A percentile compares a stretch with the other conserved stretches of the same genome.
phyloP scores from a whole-genome alignment of 805 yeast genomes.

The Suhomyces prunicola region DNA sequence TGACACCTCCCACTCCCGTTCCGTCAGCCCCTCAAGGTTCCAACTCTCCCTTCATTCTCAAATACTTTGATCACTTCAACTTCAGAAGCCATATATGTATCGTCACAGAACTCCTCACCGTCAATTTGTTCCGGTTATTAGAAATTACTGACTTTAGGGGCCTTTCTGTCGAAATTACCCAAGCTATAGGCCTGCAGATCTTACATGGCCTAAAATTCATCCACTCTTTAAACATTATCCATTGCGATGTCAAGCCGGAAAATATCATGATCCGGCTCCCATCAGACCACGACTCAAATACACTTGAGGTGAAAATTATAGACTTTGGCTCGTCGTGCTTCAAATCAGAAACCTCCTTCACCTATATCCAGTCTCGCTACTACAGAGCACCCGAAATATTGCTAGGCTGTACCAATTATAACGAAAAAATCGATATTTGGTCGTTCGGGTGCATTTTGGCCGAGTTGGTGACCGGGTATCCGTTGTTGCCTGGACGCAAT shows the following conservation, averaged over 20 bases:
- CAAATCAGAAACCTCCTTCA: conserved; percentile 40
- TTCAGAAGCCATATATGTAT: conserved; percentile 84
- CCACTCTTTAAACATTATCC: conserved; percentile 58
- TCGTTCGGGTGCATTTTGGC: conserved; percentile 42
- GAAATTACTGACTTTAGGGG: conserved; percentile 52
- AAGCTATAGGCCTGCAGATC: conserved; percentile 51
- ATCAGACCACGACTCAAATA: neutral
- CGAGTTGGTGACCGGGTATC: conserved; percentile 36
- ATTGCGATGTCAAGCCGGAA: conserved; percentile 86
- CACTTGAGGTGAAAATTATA: conserved; percentile 54
- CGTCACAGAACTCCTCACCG: conserved; percentile 66
- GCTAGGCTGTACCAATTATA: conserved; percentile 58
- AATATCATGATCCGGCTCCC: conserved; percentile 60
- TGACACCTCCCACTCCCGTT: neutral
- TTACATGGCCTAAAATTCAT: conserved; percentile 58
- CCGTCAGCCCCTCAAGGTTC: neutral
- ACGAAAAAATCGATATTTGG: conserved; percentile 52
- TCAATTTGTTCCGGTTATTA: conserved; percentile 61
- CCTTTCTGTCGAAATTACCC: conserved; percentile 38
- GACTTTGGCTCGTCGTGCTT: conserved; percentile 76
- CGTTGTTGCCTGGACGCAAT: conserved; percentile 47
- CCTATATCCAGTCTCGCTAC: conserved; percentile 62
- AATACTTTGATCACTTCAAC: conserved; percentile 65
- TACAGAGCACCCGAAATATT: conserved; percentile 79
- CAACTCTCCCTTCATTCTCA: conserved; percentile 4